Evolutionary conservation across 2,329 filamentous ascomycete species (phyloP).

Genomic region (Aspergillus sp.): DNA sequence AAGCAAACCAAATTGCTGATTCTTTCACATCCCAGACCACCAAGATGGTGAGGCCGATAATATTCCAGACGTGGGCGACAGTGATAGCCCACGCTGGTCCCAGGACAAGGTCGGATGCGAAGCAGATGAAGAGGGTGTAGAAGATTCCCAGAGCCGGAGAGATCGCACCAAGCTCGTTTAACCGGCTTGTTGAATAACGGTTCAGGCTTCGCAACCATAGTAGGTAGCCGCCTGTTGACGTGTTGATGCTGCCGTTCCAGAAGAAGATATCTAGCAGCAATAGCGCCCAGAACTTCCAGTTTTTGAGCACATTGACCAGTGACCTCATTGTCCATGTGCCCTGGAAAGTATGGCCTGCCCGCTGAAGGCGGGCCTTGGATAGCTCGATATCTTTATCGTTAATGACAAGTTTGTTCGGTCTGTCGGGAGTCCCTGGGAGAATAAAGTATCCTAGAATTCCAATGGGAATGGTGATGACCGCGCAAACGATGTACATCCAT

Average conservation of each 20-base stretch:
- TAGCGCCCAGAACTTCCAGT: slow-evolving; percentile 57
- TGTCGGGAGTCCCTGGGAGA: slow-evolving; percentile 57
- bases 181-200: slow-evolving; percentile 50
- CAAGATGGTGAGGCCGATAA: slow-evolving; percentile 58
- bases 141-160: slow-evolving; percentile 62
- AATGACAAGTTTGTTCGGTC: slow-evolving; percentile 55
- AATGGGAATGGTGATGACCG: slow-evolving; percentile 60
- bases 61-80: slow-evolving; percentile 55
- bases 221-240: slow-evolving; percentile 55
- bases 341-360: slow-evolving; percentile 47
- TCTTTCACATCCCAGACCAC: slow-evolving; percentile 62
- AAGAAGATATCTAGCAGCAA: slow-evolving; percentile 59
- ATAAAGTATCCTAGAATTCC: slow-evolving; percentile 57
- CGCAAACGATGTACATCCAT: slow-evolving; percentile 63
- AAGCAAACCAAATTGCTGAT: slow-evolving; percentile 59
- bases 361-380: slow-evolving; percentile 51
- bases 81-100: slow-evolving; percentile 62
- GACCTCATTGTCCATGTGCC: slow-evolving; percentile 33
- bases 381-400: slow-evolving; percentile 53
- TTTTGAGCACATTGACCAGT: slow-evolving; percentile 42
- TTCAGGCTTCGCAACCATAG: slow-evolving; percentile 63
- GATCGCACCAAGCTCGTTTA: slow-evolving; percentile 59
- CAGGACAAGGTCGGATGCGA: slow-evolving; percentile 58
- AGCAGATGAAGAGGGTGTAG: slow-evolving; percentile 59
- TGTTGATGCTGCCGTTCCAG: slow-evolving; percentile 59